These are phyloP conservation scores for Coffea canephora DNA, from an alignment of 257 asterid species.

Conservation along the genomic window DNA sequence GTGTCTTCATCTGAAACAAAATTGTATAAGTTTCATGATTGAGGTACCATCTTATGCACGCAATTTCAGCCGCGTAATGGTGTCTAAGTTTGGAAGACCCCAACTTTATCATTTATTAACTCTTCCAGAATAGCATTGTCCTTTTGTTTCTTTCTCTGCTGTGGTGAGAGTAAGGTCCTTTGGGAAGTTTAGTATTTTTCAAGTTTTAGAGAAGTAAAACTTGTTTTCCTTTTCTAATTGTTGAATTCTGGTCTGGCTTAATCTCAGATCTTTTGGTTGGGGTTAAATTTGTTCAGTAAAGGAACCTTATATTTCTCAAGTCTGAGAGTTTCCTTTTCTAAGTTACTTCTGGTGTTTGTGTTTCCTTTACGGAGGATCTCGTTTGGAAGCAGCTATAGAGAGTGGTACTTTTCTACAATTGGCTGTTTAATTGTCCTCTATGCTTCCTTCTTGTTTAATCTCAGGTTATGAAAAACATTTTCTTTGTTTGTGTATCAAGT, in stretches of 20 bases:
- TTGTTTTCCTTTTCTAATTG: neutral
- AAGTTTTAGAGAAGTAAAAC: neutral
- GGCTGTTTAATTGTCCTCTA: neutral
- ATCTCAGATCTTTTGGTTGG: neutral
- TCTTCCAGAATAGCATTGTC: neutral
- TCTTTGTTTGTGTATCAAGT: neutral
- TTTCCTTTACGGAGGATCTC: neutral
- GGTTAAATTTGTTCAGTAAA: neutral
- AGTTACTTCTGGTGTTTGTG: neutral
- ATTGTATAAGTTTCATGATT: neutral
- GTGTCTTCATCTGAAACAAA: neutral
- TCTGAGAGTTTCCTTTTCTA: neutral
- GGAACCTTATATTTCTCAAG: neutral
- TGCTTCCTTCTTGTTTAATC: neutral
- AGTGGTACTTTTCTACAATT: neutral
- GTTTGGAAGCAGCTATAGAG: neutral
- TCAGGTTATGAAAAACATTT: neutral
- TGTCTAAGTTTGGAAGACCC: neutral
- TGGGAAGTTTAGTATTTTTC: neutral
- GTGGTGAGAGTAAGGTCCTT: neutral
- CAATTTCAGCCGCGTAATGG: neutral
- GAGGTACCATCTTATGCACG: neutral
- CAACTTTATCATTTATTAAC: neutral
- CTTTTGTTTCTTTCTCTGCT: neutral
- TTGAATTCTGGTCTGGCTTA: neutral